Evolutionary conservation across 495 filamentous ascomycete genomes (phyloP).

Genomic region (Trichoderma erinaceum): DNA sequence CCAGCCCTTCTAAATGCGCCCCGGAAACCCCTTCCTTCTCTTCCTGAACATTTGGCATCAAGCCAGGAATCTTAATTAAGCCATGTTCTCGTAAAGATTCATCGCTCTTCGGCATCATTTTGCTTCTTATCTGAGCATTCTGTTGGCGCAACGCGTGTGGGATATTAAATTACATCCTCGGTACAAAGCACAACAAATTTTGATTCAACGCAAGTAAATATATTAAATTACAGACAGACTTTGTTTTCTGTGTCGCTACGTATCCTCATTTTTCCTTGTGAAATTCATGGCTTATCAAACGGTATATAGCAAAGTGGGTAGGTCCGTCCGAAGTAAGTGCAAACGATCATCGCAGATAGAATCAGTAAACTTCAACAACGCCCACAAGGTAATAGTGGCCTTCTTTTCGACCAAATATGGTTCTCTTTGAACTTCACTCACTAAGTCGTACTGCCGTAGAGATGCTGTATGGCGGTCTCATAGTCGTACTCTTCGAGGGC

Average conservation of each 20-base stretch:
- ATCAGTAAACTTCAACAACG: conserved; percentile 8
- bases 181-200: background rate
- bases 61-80: background rate
- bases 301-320: conserved; percentile 8
- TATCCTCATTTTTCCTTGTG: background rate
- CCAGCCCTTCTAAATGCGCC: background rate
- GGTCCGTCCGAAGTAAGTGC: background rate
- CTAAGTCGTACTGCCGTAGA: conserved; percentile 8
- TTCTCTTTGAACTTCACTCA: background rate
- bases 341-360: conserved; percentile 7
- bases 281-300: background rate
- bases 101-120: background rate
- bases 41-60: background rate
- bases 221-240: background rate
- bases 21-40: conserved; percentile 1
- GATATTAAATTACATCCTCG: background rate
- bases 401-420: background rate
- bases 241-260: background rate
- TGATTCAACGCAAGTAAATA: background rate
- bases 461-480: conserved; percentile 29
- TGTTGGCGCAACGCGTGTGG: background rate
- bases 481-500: conserved; percentile 55
- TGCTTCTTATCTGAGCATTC: background rate
- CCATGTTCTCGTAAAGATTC: background rate
- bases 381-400: background rate